phyloP scores from a whole-genome alignment of 2,329 filamentous ascomycete species.

The Alternaria sp. region DNA sequence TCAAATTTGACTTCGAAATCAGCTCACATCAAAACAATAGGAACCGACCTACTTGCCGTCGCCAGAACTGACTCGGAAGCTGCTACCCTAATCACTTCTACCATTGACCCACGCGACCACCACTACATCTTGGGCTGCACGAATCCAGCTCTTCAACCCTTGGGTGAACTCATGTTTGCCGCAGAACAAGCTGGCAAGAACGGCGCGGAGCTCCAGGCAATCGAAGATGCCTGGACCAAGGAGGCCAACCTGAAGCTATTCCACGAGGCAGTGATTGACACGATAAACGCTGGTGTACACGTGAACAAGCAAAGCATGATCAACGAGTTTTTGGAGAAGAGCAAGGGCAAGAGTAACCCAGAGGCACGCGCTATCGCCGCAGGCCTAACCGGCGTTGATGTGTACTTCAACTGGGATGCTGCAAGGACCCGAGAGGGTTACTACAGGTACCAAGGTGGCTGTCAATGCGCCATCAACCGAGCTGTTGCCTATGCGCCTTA shows the following conservation, averaged over 20 bases:
- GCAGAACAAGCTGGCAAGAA: conserved; percentile 84
- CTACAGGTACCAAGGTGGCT: conserved; percentile 92
- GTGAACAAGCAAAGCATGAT: conserved; percentile 74
- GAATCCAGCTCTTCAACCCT: conserved; percentile 81
- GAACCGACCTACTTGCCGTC: conserved; percentile 85
- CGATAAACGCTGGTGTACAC: conserved; percentile 74
- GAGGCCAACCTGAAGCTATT: conserved; percentile 86
- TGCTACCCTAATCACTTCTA: conserved; percentile 94
- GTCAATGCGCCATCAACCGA: conserved; percentile 87
- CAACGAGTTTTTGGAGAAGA: conserved; percentile 69
- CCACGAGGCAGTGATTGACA: conserved; percentile 85
- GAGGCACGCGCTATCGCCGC: conserved; percentile 84
- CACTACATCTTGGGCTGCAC: conserved; percentile 90
- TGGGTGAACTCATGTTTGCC: conserved; percentile 89
- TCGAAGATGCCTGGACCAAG: conserved; percentile 87
- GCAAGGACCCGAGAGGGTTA: conserved; percentile 92
- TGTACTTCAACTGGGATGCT: conserved; percentile 96
- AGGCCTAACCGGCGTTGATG: conserved; percentile 76
- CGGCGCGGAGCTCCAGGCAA: conserved; percentile 82
- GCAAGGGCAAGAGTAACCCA: conserved; percentile 83
- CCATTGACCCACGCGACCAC: conserved; percentile 95
- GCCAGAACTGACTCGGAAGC: conserved; percentile 97
- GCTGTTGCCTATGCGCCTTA: conserved; percentile 92
- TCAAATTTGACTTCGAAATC: background rate
- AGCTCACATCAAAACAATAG: conserved; percentile 50